phyloP scores from a whole-genome alignment of 176 grass and related monocot species.

The Zea mays region DNA sequence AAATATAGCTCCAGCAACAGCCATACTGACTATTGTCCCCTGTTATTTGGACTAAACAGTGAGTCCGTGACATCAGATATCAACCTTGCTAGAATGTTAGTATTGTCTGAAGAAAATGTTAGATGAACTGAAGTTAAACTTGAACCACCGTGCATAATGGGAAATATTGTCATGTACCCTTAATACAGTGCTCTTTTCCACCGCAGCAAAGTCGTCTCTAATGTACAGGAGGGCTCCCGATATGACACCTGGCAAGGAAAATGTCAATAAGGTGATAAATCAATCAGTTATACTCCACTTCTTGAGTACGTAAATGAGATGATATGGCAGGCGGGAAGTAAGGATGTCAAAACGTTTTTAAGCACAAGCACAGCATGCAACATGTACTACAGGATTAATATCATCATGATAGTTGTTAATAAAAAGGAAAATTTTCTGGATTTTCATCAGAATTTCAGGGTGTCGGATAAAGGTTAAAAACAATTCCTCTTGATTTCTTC shows the following conservation, averaged over 20 bases:
- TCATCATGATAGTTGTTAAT: neutral
- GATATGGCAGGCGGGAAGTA: neutral
- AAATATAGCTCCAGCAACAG: slow-evolving; percentile 88
- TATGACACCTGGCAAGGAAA: slow-evolving; percentile 72
- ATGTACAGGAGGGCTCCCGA: slow-evolving; percentile 97
- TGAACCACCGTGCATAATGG: neutral
- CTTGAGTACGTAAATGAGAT: neutral
- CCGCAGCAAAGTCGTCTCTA: slow-evolving; percentile 68
- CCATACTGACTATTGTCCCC: slow-evolving; percentile 99
- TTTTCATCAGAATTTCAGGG: neutral
- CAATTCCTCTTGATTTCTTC: neutral
- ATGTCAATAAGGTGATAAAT: neutral
- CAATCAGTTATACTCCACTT: neutral
- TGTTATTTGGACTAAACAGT: slow-evolving; percentile 30
- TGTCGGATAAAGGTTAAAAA: neutral
- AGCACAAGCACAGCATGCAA: slow-evolving; percentile 1
- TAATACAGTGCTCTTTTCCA: slow-evolving; percentile 70
- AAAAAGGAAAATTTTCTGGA: neutral
- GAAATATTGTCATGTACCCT: slow-evolving; percentile 42
- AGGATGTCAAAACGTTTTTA: neutral
- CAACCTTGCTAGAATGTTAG: neutral
- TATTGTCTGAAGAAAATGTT: neutral
- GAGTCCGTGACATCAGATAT: neutral
- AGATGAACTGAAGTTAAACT: slow-evolving; percentile 7
- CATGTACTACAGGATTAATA: neutral